Base-by-base conservation (phyloP, 768 basidiomycete species). In the Tephrocybe sp. region DNA sequence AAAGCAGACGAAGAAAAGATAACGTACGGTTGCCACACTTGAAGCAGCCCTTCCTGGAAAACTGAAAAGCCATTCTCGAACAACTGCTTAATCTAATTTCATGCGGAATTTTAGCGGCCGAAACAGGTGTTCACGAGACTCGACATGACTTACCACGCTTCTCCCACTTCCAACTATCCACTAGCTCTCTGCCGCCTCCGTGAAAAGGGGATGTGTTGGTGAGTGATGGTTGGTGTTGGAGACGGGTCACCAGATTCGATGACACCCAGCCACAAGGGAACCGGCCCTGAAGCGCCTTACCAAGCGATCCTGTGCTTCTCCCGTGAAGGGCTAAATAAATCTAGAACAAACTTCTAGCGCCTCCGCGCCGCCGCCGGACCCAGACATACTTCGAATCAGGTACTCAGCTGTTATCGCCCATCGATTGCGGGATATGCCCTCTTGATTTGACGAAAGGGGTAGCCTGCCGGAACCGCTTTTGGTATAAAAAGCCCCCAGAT, bases 11-110 rank as follows among this genome's bases (percentile, higher is more conserved):
- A 39, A 33, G 40, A 48, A 24, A 52, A 5, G 17, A 32, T 45
- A 57, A 82, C 85, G 73, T 68, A 91, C 92, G 78, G 70, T 93
- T 93, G 67, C 93, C 93, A 67, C 93, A 95, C 78, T 93, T 95
- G 75, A 88, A 93, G 67, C 90, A 93, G 58, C 89, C 89, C 75
- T 90, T 93, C 78, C 84, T 86, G 54, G 86, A 83, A 77, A 85
- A 85, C 69, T 87, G 86, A 74, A 79, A 88, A 72, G 88, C 85
- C 88, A 90, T 90, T 67, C 69, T 78, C 66, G 59, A 69, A 69
- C 69, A 70, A 72, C 71, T 75, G 70, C 68, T 65, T 57, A 53
- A 57, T n/a, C 58, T 56, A 45, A 40, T 50, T 62, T 56, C 58
- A 54, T 37, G 40, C 40, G 30, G 41, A 50, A 34, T 38, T 8